Base-by-base conservation (phyloP, 2,329 filamentous ascomycete genomes). In the Trichoderma lentiforme region DNA sequence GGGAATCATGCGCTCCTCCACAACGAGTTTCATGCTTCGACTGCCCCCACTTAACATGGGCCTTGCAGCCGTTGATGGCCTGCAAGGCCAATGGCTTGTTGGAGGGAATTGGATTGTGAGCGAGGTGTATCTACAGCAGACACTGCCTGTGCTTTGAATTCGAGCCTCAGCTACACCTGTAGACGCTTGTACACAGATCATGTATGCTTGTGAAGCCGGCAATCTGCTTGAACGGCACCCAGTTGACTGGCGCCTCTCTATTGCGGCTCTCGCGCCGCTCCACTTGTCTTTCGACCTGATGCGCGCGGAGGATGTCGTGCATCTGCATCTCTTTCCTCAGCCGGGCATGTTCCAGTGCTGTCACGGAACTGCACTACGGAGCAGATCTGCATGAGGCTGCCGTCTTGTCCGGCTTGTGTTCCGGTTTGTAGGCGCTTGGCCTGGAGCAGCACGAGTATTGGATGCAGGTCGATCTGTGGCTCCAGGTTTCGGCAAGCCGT, bases 1-100 rank as follows among this genome's bases (percentile, higher is more conserved):
- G 71, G 71, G 60, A 67, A 2, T 53, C 39, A 26, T 57, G 56
- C 36, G 56, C 36, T 71, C 71, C 66, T 72, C 71, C 71, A 72
- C 66, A 47, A 21, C 47, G 60, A 62, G 71, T 72, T 72, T 72
- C 71, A 72, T 47, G 71, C 64, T 65, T 61, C 39, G 51, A 26
- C 34, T 24, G 24, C 9, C 65, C 66, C 71, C 71, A 60, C 71
- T 30, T 21, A 18, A 26, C 51, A 71, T 53, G 62, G 70, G 56
- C 18, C 70, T n/a, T 70, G 61, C 47, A 43, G 18, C 32, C 56
- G 51, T 43, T 26, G 39, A 32, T 26, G 30, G 24, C 9, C 26
- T 3, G 8, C 18, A 4, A 30, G 56, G 28, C 3, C 18, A 58
- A n/a, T 32, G 28, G 9, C 47, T 51, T 14, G n/a, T 21, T 21